Evolutionary conservation across 2,329 filamentous ascomycete species (phyloP).

Genomic region (Pseudogymnoascus sp.): DNA sequence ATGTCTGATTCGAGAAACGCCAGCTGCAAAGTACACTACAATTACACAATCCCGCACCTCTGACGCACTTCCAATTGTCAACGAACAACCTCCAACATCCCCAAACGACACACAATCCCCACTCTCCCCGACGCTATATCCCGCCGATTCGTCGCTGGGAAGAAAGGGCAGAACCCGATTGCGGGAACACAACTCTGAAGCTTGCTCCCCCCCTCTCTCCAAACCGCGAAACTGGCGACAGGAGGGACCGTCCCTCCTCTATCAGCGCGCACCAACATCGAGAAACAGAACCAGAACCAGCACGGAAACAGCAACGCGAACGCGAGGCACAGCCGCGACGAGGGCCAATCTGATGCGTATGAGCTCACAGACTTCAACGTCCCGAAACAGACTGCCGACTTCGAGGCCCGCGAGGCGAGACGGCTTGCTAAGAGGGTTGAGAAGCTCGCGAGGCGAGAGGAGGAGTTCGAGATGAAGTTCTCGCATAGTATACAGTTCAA

Average conservation of each 20-base stretch:
- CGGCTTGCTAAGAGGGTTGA: conserved; percentile 39
- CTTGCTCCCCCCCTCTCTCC: background rate
- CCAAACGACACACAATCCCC: background rate
- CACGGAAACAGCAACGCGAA: background rate
- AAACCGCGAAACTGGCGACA: conserved; percentile 8
- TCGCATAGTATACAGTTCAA: conserved; percentile 99
- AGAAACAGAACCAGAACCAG: background rate
- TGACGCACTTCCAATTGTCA: background rate
- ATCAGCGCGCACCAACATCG: background rate
- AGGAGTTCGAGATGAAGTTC: conserved; percentile 94
- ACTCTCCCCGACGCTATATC: background rate
- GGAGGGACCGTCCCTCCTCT: conserved; percentile 7
- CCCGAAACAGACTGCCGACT: background rate
- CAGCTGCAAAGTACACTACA: background rate
- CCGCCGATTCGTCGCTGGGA: conserved; percentile 1
- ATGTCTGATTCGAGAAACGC: background rate
- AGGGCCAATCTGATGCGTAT: conserved; percentile 2
- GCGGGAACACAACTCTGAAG: background rate
- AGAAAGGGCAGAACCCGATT: background rate
- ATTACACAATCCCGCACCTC: background rate
- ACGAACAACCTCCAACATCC: background rate
- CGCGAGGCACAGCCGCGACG: background rate
- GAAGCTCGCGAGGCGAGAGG: conserved; percentile 63
- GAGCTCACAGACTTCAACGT: background rate
- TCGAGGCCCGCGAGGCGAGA: background rate